These are phyloP conservation scores for Neurospora hispaniola DNA, from an alignment of 495 filamentous ascomycete species.

Conservation along the genomic window DNA sequence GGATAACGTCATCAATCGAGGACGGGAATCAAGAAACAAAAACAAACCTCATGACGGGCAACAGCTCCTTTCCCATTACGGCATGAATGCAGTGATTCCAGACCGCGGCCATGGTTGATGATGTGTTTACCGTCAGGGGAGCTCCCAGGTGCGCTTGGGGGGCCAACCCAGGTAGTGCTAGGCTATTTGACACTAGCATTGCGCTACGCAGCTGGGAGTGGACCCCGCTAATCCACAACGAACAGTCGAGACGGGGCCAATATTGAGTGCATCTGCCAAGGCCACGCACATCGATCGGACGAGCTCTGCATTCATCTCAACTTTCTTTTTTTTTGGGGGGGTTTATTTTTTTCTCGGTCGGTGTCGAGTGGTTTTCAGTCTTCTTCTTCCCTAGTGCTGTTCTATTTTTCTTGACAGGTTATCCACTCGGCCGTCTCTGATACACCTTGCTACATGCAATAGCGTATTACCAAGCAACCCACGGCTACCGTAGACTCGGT, in stretches of 20 bases:
- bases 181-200: not conserved
- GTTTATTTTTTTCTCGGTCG: not conserved
- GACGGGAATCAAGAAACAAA: not conserved
- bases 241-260: not conserved
- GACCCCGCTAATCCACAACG: not conserved
- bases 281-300: not conserved
- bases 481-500: not conserved
- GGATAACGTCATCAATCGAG: not conserved
- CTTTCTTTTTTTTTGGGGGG: not conserved
- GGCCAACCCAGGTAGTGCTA: not conserved
- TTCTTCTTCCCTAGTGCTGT: not conserved
- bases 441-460: too few relatives aligned
- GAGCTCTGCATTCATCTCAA: not conserved
- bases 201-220: not conserved
- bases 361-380: not conserved
- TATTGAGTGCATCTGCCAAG: not conserved
- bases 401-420: not conserved
- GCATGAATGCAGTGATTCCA: not conserved
- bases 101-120: not conserved
- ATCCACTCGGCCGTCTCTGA: too few relatives aligned
- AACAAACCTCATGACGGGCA: not conserved
- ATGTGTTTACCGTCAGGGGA: not conserved
- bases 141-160: not conserved
- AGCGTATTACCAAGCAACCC: not conserved
- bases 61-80: not conserved